Percentiles rank a stretch among this genome's conserved stretches.
Conservation (phyloP, 2,329 filamentous ascomycete genomes). For the Pseudogymnoascus sp. region DNA sequence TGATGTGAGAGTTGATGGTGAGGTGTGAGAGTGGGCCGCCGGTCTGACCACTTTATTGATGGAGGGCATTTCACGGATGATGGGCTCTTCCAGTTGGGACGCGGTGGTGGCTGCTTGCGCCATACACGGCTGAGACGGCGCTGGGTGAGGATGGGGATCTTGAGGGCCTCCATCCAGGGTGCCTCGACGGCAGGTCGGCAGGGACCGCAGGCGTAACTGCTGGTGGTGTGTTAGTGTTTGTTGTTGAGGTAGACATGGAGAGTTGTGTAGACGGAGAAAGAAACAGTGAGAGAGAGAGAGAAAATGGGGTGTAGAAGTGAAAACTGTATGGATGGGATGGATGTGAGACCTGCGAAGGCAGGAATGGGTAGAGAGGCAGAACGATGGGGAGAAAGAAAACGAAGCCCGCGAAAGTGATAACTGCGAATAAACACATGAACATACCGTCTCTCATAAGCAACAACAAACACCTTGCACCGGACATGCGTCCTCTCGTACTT, state of each 20-base stretch:
- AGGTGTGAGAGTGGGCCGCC: not conserved
- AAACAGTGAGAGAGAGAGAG: not conserved
- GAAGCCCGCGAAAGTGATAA: not conserved
- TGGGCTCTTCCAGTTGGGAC: not conserved
- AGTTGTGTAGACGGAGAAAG: not conserved
- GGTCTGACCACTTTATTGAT: not conserved
- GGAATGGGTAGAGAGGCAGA: not conserved
- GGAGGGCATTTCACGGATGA: not conserved
- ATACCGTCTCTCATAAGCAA: conserved; percentile 26
- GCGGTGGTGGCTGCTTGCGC: not conserved
- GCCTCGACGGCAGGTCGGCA: not conserved
- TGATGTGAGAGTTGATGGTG: not conserved
- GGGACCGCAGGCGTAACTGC: not conserved
- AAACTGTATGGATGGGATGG: no score
- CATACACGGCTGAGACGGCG: not conserved
- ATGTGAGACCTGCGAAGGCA: not conserved
- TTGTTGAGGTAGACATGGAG: not conserved
- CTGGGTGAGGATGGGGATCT: not conserved
- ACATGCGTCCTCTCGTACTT: conserved; percentile 41
- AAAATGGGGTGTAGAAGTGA: not conserved
- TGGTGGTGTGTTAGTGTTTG: not conserved
- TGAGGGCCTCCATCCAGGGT: not conserved
- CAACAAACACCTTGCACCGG: conserved; percentile 45
- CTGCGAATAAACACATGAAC: no score
- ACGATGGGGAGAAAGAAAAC: not conserved